Evolutionary conservation across 2,329 filamentous ascomycete species (phyloP), one percentile per base, ranked within the genome.

Genomic region (Tolypocladium tundrense): DNA sequence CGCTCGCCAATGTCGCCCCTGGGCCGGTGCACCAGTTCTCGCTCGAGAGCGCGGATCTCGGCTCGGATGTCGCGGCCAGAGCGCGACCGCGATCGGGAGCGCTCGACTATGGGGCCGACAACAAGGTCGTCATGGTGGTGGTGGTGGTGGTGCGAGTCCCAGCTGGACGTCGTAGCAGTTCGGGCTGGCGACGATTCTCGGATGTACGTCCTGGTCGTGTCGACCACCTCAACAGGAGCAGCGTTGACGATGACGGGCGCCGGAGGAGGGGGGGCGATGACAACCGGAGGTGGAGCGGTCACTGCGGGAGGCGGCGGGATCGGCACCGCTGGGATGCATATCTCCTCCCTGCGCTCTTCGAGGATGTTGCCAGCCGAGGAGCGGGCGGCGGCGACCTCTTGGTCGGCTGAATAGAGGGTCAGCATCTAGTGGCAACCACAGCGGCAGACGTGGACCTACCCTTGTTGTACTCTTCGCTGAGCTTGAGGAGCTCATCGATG

Each of bases 401-500:
- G 64, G 57, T 80, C 77, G 40, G 72, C 76, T 78, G 58, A 24
- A 16, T 39, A 14, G 19, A n/a, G 31, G 61, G 24, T 58, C 9
- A 31, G 24, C 33, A 11, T 19, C 10, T 16, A 9, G 62, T 4
- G 48, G 2, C 19, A 16, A 14, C 19, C 31, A n/a, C 4, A 21
- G 19, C 31, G 19, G 31, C 9, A 35, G 19, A 14, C 19, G 6
- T 5, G 19, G 19, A 37, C 61, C 67, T 66, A 83, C 81, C 77
- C 67, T 82, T 81, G 68, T 81, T 86, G 73, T 90, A 91, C 39
- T 88, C 85, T 66, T 91, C 88, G 71, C 90, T 95, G 54, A 91
- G 78, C 66, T 85, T 87, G 65, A 97, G 88, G 51, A 97, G 80
- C 66, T 95, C 88, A 65, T 97, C 91, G 62, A 97, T 97, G 65